Evolutionary conservation across 2,329 filamentous ascomycete species (phyloP), one percentile per base, ranked within the genome.

Genomic region (Sporothrix protearum): DNA sequence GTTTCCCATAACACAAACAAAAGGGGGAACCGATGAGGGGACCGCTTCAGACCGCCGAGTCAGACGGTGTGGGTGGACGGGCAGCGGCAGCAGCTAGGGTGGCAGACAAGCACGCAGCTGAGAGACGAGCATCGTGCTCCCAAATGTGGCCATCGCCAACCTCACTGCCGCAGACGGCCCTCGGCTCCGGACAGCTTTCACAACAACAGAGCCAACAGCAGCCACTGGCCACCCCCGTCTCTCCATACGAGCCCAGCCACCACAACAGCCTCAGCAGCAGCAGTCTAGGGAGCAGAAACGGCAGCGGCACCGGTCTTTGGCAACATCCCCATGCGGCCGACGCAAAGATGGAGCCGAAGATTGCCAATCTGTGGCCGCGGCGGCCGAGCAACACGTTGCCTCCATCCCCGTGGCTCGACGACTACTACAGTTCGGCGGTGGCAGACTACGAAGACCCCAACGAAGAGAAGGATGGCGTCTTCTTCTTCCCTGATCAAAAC

Each of bases 81-180:
- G 57, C 57, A n/a, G 30, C n/a, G 7, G 59, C 36, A n/a, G 59
- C 55, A 36, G 55, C 55, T 25, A 36, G 59, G 9, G 39, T 64
- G 22, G 22, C n/a, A 64, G 59, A 64, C 33, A 42, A 64, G n/a
- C 59, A 28, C 12, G 36, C 14, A 49, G 42, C 63, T 3, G 63
- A 49, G 28, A 10, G 42, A 42, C 36, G 59, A 2, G 9, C 59
- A 45, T 64, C 36, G 36, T 45, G 36, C n/a, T 64, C 59, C 2
- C 59, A 42, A 22, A 66, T 66, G 63, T 66, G 63, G 63, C 63
- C 45, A 30, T 66, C 63, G 7, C 42, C 63, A n/a, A 22, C 63
- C 2, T 22, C 63, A 19, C 16, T 49, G 14, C 63, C 63, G 1
- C 63, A 47, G 16, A 16, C 25, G 45, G 61, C 63, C 25, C 22